Evolutionary conservation across 805 yeast species (phyloP), one percentile per base, ranked within the genome.

Genomic region (Kregervanrija pseudodelftensis): DNA sequence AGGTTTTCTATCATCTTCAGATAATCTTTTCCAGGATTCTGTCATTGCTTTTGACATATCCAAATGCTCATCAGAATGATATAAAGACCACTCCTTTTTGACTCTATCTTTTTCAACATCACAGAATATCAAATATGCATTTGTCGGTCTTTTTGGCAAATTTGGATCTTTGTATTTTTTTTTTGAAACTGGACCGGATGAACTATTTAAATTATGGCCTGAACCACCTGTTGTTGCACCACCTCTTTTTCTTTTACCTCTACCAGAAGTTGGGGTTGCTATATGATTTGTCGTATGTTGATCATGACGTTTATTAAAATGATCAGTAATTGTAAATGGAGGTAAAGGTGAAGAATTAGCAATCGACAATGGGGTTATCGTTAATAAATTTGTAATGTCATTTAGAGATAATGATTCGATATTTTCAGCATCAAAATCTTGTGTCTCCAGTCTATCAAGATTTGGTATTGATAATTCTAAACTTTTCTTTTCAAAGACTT

Each of bases 81-180:
- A 64, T n/a, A 64, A 63, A 49, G 77, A 84, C 42, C 80, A 69
- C 49, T 75, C 77, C 41, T 74, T 71, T 49, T 77, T 79, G 34
- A 87, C 74, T 41, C 74, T 70, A 39, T 86, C 95, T 63, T 85
- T 85, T 57, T 87, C 95, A 66, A 76, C 67, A 47, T 90, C 97
- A 64, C 96, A 90, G 58, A 84, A 89, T 34, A 87, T 76, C 49
- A 87, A 69, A 57, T 89, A 90, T 5, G 96, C 95, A 62, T 89
- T 90, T 3, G 93, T 82, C 5, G 96, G 96, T 56, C 95, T 73
- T 55, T 85, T 87, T 15, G 96, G 97, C 56, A 83, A 73, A 53
- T 80, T 80, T 9, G 96, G 96, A 61, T 89, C 95, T 55, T 89
- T 77, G 9, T 73, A 69, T 44, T 57, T 52, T 49, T 61, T 54